These are phyloP conservation scores for Mortierella sp. DNA, from an alignment of 371 early-diverging fungal species.

Conservation along the genomic window DNA sequence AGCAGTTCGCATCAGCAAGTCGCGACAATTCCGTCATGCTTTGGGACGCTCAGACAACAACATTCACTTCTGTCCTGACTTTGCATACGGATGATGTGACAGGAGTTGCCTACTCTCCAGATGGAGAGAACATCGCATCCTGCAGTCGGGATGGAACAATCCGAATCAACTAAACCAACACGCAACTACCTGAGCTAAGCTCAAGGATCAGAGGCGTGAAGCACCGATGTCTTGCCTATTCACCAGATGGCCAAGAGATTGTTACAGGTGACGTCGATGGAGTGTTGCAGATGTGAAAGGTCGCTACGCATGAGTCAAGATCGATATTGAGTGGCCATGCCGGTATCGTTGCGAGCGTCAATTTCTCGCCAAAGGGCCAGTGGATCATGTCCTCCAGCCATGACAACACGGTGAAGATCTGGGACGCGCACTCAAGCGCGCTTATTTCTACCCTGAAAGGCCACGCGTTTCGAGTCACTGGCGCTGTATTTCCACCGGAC, in stretches of 20 bases:
- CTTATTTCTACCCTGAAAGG: background rate
- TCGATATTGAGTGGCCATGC: background rate
- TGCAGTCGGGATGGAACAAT: background rate
- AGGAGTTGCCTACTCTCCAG: slow-evolving; percentile 1
- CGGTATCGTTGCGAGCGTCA: background rate
- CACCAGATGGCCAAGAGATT: background rate
- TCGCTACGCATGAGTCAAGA: background rate
- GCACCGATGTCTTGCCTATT: background rate
- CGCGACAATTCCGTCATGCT: background rate
- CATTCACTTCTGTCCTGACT: background rate
- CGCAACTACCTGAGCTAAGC: background rate
- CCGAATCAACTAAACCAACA: background rate
- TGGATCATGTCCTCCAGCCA: slow-evolving; percentile 1
- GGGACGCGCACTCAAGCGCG: background rate
- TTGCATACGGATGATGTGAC: too few species aligned
- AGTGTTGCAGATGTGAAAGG: background rate
- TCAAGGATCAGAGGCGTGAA: background rate
- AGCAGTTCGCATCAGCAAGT: slow-evolving; percentile 11
- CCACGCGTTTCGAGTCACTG: background rate
- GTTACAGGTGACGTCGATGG: background rate
- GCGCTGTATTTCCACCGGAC: slow-evolving; percentile 15
- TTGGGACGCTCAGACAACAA: background rate
- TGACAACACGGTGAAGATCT: background rate
- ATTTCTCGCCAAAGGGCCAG: background rate
- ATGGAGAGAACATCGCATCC: background rate